These are phyloP conservation scores for Hemerocallis citrina DNA, from an alignment of 106 monocot species.

Conservation along the genomic window DNA sequence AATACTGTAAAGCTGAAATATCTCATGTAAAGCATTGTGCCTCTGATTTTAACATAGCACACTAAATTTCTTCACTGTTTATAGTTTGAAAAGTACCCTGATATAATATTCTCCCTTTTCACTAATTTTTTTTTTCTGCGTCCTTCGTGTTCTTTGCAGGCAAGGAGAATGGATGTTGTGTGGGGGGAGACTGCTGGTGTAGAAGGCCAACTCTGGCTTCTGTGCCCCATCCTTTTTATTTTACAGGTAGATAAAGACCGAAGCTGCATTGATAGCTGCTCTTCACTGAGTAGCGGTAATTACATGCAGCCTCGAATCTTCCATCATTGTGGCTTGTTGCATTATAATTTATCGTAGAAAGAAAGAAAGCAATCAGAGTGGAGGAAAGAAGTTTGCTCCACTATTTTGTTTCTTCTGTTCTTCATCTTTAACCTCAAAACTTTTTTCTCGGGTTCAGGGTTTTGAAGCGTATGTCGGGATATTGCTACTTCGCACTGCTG, in stretches of 20 bases:
- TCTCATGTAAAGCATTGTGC: too few relatives aligned
- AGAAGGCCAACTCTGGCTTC: conserved; percentile 74
- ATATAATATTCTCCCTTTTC: too few relatives aligned
- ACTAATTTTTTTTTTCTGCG: neutral
- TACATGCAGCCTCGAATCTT: neutral
- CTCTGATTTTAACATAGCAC: too few relatives aligned
- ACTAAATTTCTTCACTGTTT: neutral
- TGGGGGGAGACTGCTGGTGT: conserved; percentile 97
- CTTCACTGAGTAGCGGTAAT: neutral
- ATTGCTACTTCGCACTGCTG: conserved; percentile 53
- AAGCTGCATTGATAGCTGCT: neutral
- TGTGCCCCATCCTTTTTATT: conserved; percentile 79
- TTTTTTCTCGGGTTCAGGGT: conserved; percentile 29
- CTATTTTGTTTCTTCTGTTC: neutral
- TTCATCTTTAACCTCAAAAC: too few relatives aligned
- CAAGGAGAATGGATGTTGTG: conserved; percentile 96
- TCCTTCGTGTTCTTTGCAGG: conserved; percentile 23
- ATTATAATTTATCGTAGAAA: neutral
- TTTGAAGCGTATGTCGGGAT: conserved; percentile 87
- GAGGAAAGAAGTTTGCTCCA: too few relatives aligned
- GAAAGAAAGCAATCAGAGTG: neutral
- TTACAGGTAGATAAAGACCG: conserved; percentile 51
- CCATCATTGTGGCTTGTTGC: neutral
- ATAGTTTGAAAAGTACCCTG: too few relatives aligned
- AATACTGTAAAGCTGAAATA: too few relatives aligned